A percentile compares a stretch with the other conserved stretches of the same genome.
These are phyloP conservation scores for Endothia cerciana DNA, from an alignment of 2,329 filamentous ascomycete genomes.

Conservation along the genomic window DNA sequence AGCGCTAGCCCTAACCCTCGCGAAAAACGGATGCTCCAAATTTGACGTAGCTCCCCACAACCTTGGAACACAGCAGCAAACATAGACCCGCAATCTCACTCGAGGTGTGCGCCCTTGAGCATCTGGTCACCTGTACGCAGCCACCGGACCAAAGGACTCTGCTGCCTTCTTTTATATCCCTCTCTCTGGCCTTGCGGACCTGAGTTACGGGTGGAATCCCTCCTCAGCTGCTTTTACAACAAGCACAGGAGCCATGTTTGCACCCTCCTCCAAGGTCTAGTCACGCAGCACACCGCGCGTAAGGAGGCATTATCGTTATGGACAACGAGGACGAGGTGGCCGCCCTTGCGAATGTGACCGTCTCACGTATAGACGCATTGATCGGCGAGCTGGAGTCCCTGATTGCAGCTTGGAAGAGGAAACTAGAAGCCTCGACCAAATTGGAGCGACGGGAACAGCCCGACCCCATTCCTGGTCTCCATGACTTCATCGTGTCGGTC, in stretches of 20 bases:
- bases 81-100: neutral
- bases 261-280: neutral
- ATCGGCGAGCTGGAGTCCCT: slow-evolving; percentile 24
- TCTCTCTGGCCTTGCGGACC: no score
- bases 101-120: neutral
- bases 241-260: neutral
- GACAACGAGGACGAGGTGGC: slow-evolving; percentile 12
- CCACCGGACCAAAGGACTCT: neutral
- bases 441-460: slow-evolving; percentile 28
- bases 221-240: neutral
- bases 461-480: slow-evolving; percentile 26
- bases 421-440: slow-evolving; percentile 18
- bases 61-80: neutral
- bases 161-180: neutral
- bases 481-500: slow-evolving; percentile 28
- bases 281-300: neutral
- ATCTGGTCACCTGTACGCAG: neutral
- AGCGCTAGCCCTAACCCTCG: slow-evolving; percentile 4
- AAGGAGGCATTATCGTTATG: slow-evolving; percentile 4
- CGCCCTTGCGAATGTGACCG: slow-evolving; percentile 13
- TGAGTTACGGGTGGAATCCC: no score
- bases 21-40: neutral
- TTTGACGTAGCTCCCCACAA: neutral
- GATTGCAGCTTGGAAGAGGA: slow-evolving; percentile 24
- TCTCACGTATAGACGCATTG: slow-evolving; percentile 21